A percentile compares a stretch with the other conserved stretches of the same genome.
Conservation (phyloP, 2,329 filamentous ascomycete species). For the Verticillium albo-atrum region DNA sequence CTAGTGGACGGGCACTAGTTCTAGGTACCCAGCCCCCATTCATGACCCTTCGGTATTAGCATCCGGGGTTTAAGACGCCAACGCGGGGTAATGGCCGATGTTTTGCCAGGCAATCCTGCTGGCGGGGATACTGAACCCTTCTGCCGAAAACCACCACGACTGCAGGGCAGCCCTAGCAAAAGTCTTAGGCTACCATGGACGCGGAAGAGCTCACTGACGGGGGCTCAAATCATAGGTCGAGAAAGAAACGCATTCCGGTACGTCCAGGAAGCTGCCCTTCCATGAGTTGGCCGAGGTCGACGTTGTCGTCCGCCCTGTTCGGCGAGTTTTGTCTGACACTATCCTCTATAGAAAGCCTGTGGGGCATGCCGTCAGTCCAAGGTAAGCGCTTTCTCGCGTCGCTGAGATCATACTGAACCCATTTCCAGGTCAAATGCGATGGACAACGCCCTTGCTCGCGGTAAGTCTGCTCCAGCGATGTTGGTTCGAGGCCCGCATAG, state of each 20-base stretch:
- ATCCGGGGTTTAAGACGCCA: background rate
- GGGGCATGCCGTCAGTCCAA: slow-evolving; percentile 20
- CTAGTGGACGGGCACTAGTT: background rate
- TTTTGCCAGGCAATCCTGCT: background rate
- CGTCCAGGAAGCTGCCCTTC: background rate
- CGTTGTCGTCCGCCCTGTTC: too few relatives aligned
- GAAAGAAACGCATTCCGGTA: slow-evolving; percentile 1
- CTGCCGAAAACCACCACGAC: background rate
- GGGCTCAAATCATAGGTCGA: background rate
- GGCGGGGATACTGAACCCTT: background rate
- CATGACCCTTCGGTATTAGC: background rate
- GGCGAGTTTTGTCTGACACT: too few relatives aligned
- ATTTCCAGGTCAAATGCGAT: slow-evolving; percentile 16
- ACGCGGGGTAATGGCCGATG: background rate
- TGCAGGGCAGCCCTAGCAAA: background rate
- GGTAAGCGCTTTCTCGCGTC: slow-evolving; percentile 4
- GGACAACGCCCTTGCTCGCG: slow-evolving; percentile 19
- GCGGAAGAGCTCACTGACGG: background rate
- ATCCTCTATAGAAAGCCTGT: slow-evolving; percentile 16
- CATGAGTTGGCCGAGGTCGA: background rate
- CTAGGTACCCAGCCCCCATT: background rate
- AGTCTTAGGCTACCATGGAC: too few relatives aligned
- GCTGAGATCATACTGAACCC: background rate
- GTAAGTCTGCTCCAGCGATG: slow-evolving; percentile 4
- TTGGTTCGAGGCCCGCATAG: too few relatives aligned